Evolutionary conservation across 331 rosid genomes (phyloP), one percentile per base, ranked within the genome.

Genomic region (Telfairia occidentalis): DNA sequence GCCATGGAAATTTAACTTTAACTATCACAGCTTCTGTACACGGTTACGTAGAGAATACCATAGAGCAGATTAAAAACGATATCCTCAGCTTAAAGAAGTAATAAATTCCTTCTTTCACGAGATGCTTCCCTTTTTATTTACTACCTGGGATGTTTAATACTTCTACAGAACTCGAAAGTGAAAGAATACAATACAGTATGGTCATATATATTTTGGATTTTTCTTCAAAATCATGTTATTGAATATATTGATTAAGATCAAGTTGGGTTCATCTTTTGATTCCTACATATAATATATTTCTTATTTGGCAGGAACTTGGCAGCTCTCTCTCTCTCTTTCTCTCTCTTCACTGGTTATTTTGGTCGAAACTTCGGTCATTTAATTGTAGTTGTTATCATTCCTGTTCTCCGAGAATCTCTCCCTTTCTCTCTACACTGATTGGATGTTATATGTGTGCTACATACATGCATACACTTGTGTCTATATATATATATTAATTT

Each of bases 1-100:
- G 43, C 73, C 35, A 78, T 32, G 77, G 64, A 5, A 54, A 71
- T 26, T 72, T 78, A 45, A 61, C 49, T 46, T 40, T 78, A 21
- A 59, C 77, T 19, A 65, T 78, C 73, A 78, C 81, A 32, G 81
- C 81, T 59, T 60, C 75, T 59, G 64, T 78, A 21, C 65, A 72
- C 29, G 81, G 50, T 57, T 40, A 42, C 48, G 69, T 5, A 16
- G 52, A 57, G 52, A 48, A 30, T 29, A 35, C 78, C 24, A 30
- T 78, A 30, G 78, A 78, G 64, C 29, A 21, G 77, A 78, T 78
- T 15, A 71, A 48, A 69, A 71, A 76, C 21, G 81, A 78, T 21
- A 78, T 78, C 42, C 67, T 78, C 26, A 59, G 64, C 52, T 37
- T 78, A 23, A 32, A 78, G 78, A 67, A 67, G 32, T 40, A 66